phyloP scores from a whole-genome alignment of 768 basidiomycete genomes.

The Boletus sensibilis region DNA sequence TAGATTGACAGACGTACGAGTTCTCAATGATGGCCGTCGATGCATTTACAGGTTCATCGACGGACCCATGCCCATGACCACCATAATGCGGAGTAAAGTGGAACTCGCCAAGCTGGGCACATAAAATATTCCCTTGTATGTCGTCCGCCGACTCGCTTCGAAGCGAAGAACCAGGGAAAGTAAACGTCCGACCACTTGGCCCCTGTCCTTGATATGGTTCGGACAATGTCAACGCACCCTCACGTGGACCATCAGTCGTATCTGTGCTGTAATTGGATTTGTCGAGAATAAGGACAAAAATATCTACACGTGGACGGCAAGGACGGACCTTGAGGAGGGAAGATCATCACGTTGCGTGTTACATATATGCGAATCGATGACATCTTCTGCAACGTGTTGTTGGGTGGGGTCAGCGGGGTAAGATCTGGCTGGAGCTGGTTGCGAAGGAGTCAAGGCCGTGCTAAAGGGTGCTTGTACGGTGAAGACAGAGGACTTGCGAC shows the following conservation, averaged over 20 bases:
- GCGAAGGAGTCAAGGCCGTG: slow-evolving; percentile 29
- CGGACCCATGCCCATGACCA: slow-evolving; percentile 10
- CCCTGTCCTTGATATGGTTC: slow-evolving; percentile 24
- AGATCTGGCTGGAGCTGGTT: slow-evolving; percentile 23
- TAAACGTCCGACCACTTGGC: slow-evolving; percentile 6
- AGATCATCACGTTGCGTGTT: slow-evolving; percentile 33
- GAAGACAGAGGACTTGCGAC: not conserved
- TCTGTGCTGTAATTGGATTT: slow-evolving; percentile 21
- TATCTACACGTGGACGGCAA: slow-evolving; percentile 26
- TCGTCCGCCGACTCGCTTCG: slow-evolving; percentile 23
- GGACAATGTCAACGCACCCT: slow-evolving; percentile 13
- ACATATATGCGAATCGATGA: slow-evolving; percentile 29
- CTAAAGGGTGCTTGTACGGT: slow-evolving; percentile 10
- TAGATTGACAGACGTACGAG: slow-evolving; percentile 20
- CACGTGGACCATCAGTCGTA: slow-evolving; percentile 26
- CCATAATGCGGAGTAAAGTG: slow-evolving; percentile 23
- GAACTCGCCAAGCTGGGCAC: slow-evolving; percentile 24
- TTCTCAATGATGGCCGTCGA: slow-evolving; percentile 30
- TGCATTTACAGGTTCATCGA: slow-evolving; percentile 22
- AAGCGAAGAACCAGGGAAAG: slow-evolving; percentile 10
- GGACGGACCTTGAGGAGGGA: slow-evolving; percentile 35
- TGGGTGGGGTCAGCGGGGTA: slow-evolving; percentile 29
- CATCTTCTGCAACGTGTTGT: slow-evolving; percentile 30
- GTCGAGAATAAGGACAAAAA: slow-evolving; percentile 11
- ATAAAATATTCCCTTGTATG: slow-evolving; percentile 23